Evolutionary conservation across 768 basidiomycete species (phyloP), one percentile per base, ranked within the genome.

Genomic region (Ramaria sp.): DNA sequence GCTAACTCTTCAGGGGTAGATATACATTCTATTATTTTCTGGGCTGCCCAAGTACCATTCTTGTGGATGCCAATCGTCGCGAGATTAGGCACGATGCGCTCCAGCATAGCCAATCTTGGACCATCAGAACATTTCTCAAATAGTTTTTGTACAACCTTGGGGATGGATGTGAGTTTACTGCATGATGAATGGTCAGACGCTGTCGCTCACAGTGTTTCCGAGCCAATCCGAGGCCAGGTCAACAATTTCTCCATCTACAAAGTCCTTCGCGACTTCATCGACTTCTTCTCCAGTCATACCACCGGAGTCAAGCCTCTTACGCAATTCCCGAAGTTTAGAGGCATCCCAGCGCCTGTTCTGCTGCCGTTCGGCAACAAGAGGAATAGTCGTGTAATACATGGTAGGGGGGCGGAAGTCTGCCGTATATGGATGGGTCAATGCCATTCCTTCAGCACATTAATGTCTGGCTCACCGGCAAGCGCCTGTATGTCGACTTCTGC

Each of bases 1-100:
- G 76, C 77, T 54, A 93, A 79, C 68, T 99, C 96, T 54, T 96
- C 92, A 17, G 88, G 83, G 33, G 78, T 84, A 57, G 84, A 81
- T 45, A 93, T 89, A 60, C 92, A 95, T 72, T 97, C 93, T 58
- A 98, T 98, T 66, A 96, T 92, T 78, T 97, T 98, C 71, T 99
- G 96, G 3, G 94, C 94, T 2, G 95, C 95, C 96, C 96, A 98
- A 0, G 96, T 99, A 30, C 96, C 96, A 63, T 99, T 98, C 76
- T 98, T 98, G 77, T 99, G 96, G 56, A 95, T 93, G 27, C 96
- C 96, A 61, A 98, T 96, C 82, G 91, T 90, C 22, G 95, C 95
- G 41, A 99, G 75, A 68, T 95, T 88, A 49, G 96, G 96, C 3
- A 83, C 80, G 60, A 98, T 86, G 50, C 94, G 84, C 64, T 98